Conservation (phyloP, 805 yeast genomes). For the Schizosaccharomyces japonicus region DNA sequence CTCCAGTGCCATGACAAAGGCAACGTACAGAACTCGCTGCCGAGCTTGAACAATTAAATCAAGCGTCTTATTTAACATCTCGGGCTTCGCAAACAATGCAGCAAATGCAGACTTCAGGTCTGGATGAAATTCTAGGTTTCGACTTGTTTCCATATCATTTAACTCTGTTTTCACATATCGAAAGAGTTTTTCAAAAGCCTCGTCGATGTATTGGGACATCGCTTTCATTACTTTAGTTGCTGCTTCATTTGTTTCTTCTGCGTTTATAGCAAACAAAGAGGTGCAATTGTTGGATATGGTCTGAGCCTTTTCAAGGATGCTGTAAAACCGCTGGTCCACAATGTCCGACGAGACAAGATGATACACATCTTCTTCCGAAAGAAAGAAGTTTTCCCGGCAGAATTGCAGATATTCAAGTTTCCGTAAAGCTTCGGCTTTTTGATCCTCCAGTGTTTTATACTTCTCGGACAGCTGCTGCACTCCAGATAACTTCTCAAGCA, state of each 20-base stretch:
- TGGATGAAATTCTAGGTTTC: not conserved
- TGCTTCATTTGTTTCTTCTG: no score
- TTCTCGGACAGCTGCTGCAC: not conserved
- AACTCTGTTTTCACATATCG: constrained; percentile 16
- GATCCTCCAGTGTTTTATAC: not conserved
- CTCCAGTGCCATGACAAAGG: constrained; percentile 27
- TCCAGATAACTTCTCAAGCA: not conserved
- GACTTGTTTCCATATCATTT: not conserved
- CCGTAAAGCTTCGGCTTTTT: not conserved
- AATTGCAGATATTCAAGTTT: not conserved
- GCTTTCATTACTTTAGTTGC: constrained; percentile 40
- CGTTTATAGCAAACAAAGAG: not conserved
- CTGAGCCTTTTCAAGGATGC: not conserved
- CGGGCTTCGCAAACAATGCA: constrained; percentile 17
- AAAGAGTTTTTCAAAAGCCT: constrained; percentile 32
- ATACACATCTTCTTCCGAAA: not conserved
- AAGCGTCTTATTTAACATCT: constrained; percentile 32
- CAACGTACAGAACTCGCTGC: constrained; percentile 37
- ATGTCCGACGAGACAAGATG: not conserved
- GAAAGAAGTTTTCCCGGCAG: not conserved
- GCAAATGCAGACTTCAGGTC: constrained; percentile 12
- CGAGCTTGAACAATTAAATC: constrained; percentile 45
- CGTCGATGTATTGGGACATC: constrained; percentile 27
- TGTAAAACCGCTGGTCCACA: not conserved
- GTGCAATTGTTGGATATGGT: not conserved